Base-by-base conservation (phyloP, 768 basidiomycete genomes). In the Pisolithus orientalis region DNA sequence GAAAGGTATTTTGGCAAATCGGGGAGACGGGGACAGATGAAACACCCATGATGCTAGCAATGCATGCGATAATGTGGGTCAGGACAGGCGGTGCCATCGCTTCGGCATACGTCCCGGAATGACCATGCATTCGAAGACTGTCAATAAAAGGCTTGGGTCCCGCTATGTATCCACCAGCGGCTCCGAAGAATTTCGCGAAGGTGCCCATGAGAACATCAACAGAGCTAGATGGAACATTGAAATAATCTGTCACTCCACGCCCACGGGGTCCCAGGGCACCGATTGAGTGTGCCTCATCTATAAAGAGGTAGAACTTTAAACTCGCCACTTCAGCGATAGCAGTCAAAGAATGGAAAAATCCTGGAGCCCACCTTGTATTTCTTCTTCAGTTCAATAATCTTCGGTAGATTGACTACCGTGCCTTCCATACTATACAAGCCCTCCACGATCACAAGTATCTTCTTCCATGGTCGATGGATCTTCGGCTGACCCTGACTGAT, bases 351-450 rank as follows among this genome's bases (percentile, higher is more conserved):
- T 24, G 31, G 16, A 6, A 58, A 77, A 45, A 54, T 39, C 8
- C 28, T 27, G 4, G 16, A 25, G 13, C 31, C 25, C 37, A 94
- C 94, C 83, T 98, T 98, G 80, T 96, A 98, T 65, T 85, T 87
- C 67, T 85, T 78, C 77, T 95, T 98, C 49, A 99, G 76, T 57
- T 88, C 86, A 53, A 98, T 60, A 50, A 99, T 73, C 10, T 62
- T 75, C 5, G 94, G 96, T 43, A 99, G 63, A 65, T 96, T 83
- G 37, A 88, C 82, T 57, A 98, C 60, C 9, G 90, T 94, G 17
- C 96, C 96, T 71, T 98, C 96, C 96, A 99, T 98, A 56, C 90
- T 92, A 72, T 92, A 98, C 42, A 99, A 69, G 2, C 96, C 96
- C 66, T 98, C 96, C 11, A 98, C 92, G 51, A 96, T 82, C 42